These are phyloP conservation scores for Triticum dicoccoides DNA, from an alignment of 176 grass and related monocot species.

Conservation along the genomic window DNA sequence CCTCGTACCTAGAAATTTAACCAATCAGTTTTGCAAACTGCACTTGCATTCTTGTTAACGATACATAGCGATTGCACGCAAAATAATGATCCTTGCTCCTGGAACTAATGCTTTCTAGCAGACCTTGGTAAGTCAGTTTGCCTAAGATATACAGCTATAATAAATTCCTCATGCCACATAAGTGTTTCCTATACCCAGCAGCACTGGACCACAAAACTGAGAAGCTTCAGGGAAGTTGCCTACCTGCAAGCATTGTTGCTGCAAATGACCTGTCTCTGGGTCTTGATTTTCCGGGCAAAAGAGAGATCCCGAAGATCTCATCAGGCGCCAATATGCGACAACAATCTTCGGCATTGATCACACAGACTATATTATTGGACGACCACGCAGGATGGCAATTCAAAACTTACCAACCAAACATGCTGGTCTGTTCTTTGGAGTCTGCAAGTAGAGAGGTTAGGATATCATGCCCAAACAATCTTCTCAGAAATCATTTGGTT, in stretches of 20 bases:
- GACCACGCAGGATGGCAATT: conserved; percentile 4
- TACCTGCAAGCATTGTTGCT: neutral
- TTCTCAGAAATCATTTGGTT: neutral
- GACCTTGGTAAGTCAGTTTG: neutral
- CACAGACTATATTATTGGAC: neutral
- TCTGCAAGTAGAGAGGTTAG: neutral
- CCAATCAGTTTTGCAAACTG: neutral
- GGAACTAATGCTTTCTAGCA: neutral
- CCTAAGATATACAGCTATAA: neutral
- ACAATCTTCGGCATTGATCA: conserved; percentile 2
- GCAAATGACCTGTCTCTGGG: too few relatives aligned
- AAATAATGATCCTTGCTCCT: neutral
- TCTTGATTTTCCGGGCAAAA: neutral
- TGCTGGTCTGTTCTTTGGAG: neutral
- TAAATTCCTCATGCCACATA: neutral
- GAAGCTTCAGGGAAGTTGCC: conserved; percentile 39
- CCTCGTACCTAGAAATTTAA: neutral
- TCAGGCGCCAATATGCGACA: neutral
- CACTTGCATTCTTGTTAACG: neutral
- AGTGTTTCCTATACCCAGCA: neutral
- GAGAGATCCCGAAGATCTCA: conserved; percentile 8
- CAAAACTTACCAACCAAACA: neutral
- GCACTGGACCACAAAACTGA: neutral
- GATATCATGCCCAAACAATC: neutral
- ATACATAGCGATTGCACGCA: neutral